Evolutionary conservation across 768 basidiomycete genomes (phyloP), one percentile per base, ranked within the genome.

Genomic region (Suillus subaureus): DNA sequence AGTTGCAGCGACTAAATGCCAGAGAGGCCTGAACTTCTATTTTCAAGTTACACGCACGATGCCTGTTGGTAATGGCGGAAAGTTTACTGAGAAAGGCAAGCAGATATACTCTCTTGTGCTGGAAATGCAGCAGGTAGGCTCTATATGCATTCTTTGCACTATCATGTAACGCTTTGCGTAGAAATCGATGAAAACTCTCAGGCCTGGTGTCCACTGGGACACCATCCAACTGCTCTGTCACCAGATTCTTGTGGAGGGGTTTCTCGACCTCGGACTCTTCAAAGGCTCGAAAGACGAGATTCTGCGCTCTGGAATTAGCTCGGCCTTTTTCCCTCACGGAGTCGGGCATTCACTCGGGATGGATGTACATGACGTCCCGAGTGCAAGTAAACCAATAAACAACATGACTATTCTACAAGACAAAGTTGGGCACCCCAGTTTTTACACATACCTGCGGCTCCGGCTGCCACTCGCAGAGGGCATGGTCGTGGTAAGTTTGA

Each of bases 241-340:
- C 75, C 86, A 85, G 51, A 85, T 87, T 5, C 86, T 97, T n/a
- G 85, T 96, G 6, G 83, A 85, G 42, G 91, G 92, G 16, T 93
- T 99, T 80, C 83, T 95, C 72, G 75, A 81, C 12, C 84, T 98
- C 18, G 95, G 95, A 0, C 92, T 99, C 73, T 94, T 98, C 84
- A 89, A 86, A 68, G 89, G 87, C 71, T 80, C 86, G 4, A 85
- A 87, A 68, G 84, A 88, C 61, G 86, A 85, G 28, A 88, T 98
- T 64, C 81, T 97, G 8, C 84, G 84, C 21, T 89, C 89, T 6
- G 96, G 95, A 0, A 78, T 93, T 51, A 89, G 89, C 67, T 79
- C 89, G 1, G 93, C 94, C 0, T 98, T 98, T 83, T 98, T 93
- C 85, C 96, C 96, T 12, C 96, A 98, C 72, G 97, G 96, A 3